These are phyloP conservation scores for Apiospora kogelbergensis DNA, from an alignment of 2,329 filamentous ascomycete genomes.

Conservation along the genomic window DNA sequence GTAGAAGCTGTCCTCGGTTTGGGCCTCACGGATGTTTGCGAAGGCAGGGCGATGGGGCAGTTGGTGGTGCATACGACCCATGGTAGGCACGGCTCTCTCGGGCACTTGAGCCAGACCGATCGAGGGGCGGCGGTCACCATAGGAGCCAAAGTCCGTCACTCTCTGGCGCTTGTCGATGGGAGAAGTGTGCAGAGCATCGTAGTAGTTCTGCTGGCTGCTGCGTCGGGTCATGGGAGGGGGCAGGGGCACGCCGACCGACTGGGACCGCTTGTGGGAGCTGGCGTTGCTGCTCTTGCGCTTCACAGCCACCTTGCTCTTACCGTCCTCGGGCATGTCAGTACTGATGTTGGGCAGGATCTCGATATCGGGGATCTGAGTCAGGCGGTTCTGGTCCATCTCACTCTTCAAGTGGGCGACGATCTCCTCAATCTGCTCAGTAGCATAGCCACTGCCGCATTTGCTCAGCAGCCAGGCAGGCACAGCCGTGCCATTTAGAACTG, in stretches of 20 bases:
- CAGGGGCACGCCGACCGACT: constrained; percentile 33
- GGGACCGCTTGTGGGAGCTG: constrained; percentile 32
- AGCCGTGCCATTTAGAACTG: constrained; percentile 38
- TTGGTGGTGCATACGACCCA: constrained; percentile 22
- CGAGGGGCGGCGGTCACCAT: constrained; percentile 21
- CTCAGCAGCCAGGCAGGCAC: constrained; percentile 51
- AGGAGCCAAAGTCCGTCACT: constrained; percentile 20
- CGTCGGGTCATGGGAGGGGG: constrained; percentile 27
- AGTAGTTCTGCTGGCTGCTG: constrained; percentile 24
- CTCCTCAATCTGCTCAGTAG: constrained; percentile 44
- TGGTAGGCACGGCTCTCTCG: constrained; percentile 19
- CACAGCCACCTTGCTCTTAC: constrained; percentile 24
- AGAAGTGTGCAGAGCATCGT: constrained; percentile 17
- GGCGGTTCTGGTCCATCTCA: constrained; percentile 42
- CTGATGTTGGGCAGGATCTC: constrained; percentile 58
- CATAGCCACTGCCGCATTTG: constrained; percentile 46
- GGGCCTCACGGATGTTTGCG: constrained; percentile 34
- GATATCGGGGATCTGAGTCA: constrained; percentile 55
- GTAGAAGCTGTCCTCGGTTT: constrained; percentile 29
- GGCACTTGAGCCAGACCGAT: constrained; percentile 13
- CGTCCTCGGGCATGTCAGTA: constrained; percentile 34
- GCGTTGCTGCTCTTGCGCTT: constrained; percentile 26
- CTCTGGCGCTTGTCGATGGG: constrained; percentile 31
- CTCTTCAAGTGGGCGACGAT: constrained; percentile 46
- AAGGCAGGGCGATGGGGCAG: constrained; percentile 33